A percentile compares a stretch with the other conserved stretches of the same genome.
Conservation (phyloP, 2,329 filamentous ascomycete species). For the Aspergillus puulaauensis region DNA sequence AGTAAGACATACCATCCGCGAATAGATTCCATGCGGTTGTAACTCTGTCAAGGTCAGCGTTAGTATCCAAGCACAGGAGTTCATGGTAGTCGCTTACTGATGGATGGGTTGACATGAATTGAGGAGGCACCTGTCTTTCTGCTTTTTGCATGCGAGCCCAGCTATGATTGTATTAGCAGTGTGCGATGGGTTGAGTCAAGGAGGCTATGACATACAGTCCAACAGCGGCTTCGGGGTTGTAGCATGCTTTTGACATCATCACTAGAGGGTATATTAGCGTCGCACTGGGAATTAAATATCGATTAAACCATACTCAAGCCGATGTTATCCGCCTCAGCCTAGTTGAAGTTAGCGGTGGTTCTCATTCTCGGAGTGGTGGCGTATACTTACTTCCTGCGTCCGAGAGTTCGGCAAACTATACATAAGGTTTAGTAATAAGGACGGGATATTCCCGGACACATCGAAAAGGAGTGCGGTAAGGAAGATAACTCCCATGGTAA, state of each 20-base stretch:
- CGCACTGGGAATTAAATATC: neutral
- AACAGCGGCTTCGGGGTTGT: slow-evolving; percentile 56
- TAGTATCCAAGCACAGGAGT: neutral
- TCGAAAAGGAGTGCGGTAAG: slow-evolving; percentile 38
- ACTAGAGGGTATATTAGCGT: slow-evolving; percentile 34
- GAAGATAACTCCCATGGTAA: slow-evolving; percentile 31
- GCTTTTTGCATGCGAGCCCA: slow-evolving; percentile 54
- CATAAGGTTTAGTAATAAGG: slow-evolving; percentile 49
- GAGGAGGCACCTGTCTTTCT: slow-evolving; percentile 48
- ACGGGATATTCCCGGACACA: slow-evolving; percentile 37
- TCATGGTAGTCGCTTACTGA: slow-evolving; percentile 33
- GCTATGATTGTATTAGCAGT: slow-evolving; percentile 20
- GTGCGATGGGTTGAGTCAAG: neutral
- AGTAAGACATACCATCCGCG: slow-evolving; percentile 45
- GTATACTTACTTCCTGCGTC: slow-evolving; percentile 51
- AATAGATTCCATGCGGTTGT: slow-evolving; percentile 57
- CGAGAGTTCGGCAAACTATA: slow-evolving; percentile 56
- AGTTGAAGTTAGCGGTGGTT: slow-evolving; percentile 10
- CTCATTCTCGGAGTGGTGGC: neutral
- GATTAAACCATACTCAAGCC: slow-evolving; percentile 46
- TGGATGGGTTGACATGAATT: slow-evolving; percentile 63
- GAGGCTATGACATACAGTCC: slow-evolving; percentile 40
- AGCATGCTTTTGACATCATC: slow-evolving; percentile 65
- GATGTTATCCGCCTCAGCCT: slow-evolving; percentile 62
- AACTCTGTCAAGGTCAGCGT: slow-evolving; percentile 33